Evolutionary conservation across 2,329 filamentous ascomycete species (phyloP), one percentile per base, ranked within the genome.

Genomic region (Raffaelea ambrosiae): DNA sequence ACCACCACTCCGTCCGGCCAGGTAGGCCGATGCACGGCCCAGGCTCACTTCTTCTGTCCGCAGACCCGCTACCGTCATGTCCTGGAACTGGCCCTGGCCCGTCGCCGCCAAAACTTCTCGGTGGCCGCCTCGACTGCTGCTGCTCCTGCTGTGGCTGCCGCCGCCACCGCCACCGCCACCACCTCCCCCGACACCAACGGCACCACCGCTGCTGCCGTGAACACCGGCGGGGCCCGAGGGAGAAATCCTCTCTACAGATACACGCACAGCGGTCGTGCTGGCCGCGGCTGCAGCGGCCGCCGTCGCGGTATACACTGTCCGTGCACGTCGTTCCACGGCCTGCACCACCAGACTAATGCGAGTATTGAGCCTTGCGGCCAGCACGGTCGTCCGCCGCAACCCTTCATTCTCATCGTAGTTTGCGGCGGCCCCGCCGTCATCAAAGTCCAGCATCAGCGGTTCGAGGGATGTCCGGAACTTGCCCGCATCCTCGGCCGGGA

Each of bases 401-500:
- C 19, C 63, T 31, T 46, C 45, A 21, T 54, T 53, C 40, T 68
- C 61, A 42, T 18, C 63, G 31, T 43, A 40, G 22, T 55, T 52
- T 40, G 57, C 54, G n/a, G 54, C 52, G 40, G 53, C 46, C 16
- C 49, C 43, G 13, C 31, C 26, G 42, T 21, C 38, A 14, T 45
- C 50, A 7, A 41, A 40, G 1, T 8, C 10, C 18, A 53, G 48
- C 48, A 54, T 61, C 74, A 86, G 51, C 0, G 73, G 68, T 0
- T 72, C 62, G 4, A 90, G 69, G 22, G 74, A 69, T 3, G 77
- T 79, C 42, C 78, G 74, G 14, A 95, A 65, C 23, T 82, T 74
- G 3, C 93, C 91, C 1, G 89, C 88, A 8, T 81, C 81, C 61
- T 93, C 86, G 5, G 81, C 70, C 0, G 82, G 76, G 3, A 96